Evolutionary conservation across 495 filamentous ascomycete genomes (phyloP), one percentile per base, ranked within the genome.

Genomic region (Daldinia childiae): DNA sequence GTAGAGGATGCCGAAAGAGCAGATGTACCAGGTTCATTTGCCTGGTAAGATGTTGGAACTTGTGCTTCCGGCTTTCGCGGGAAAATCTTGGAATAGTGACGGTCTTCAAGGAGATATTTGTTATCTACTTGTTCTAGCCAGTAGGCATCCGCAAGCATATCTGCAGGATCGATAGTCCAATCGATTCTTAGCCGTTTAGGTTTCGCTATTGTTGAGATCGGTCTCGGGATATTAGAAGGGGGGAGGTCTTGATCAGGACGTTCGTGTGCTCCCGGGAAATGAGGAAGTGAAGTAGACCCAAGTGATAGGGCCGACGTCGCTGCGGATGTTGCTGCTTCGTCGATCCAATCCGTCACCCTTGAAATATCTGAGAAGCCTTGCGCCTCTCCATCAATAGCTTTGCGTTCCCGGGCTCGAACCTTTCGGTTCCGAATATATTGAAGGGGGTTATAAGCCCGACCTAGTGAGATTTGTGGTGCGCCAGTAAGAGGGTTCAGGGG

Each of bases 341-440:
- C 87, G 14, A 97, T 82, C 94, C 94, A 98, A 29, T 82, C 81
- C 48, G 86, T 88, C 3, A 96, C 91, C 54, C 78, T 87, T 3
- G 85, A 81, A 5, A 91, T 77, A 77, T 97, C 91, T 59, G 87
- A 84, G 87, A 94, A 98, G 1, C 91, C 91, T 57, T 91, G 87
- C n/a, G 84, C 82, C 50, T 91, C 88, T 15, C 89, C 85, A 73
- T 94, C 88, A 38, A 96, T 88, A 0, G 85, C 77, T 63, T 87
- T 88, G 32, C 90, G 84, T 76, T 93, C 91, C 27, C 92, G 85
- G 58, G 90, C 89, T 57, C 94, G 86, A 4, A 94, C 84, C 68
- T 92, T 91, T 24, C 94, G 86, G 73, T 98, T 97, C 19, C 94
- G 88, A 55, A 97, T 90, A 71, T 89, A 90, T 74, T 98, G 94